Percentiles rank a stretch among this genome's conserved stretches.
Evolutionary conservation across 495 filamentous ascomycete species (phyloP).

Genomic region (Terfezia boudieri): DNA sequence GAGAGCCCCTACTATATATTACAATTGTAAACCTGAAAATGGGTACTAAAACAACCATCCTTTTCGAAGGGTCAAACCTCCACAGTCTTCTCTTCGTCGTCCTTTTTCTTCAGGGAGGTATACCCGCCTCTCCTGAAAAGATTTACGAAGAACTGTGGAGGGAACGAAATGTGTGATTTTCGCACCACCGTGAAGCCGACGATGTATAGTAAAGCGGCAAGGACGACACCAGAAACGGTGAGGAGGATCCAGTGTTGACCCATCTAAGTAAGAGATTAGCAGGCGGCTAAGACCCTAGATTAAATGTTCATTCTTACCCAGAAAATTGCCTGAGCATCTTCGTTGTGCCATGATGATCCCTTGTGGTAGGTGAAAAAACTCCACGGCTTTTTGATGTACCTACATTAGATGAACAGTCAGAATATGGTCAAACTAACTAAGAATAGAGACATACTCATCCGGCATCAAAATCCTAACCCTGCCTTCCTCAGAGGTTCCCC

Average conservation of each 20-base stretch:
- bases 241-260: background rate
- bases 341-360: slow-evolving; percentile 57
- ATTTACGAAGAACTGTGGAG: background rate
- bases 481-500: slow-evolving; percentile 12
- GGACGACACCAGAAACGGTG: background rate
- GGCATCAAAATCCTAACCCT: slow-evolving; percentile 21
- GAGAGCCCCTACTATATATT: too few species aligned
- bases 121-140: background rate
- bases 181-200: background rate
- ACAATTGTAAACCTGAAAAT: too few species aligned
- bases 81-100: background rate
- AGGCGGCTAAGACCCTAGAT: too few species aligned
- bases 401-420: slow-evolving; percentile 34
- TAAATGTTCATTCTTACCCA: slow-evolving; percentile 36
- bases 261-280: background rate
- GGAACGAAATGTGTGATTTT: background rate
- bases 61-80: too few species aligned
- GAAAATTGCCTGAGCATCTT: slow-evolving; percentile 54
- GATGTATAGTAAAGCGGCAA: background rate
- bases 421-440: background rate
- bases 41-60: too few species aligned
- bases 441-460: slow-evolving; percentile 11
- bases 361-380: slow-evolving; percentile 57
- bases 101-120: background rate
- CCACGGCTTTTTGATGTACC: slow-evolving; percentile 49